Conservation (phyloP, 495 filamentous ascomycete species). For the Glarea lozoyensis region DNA sequence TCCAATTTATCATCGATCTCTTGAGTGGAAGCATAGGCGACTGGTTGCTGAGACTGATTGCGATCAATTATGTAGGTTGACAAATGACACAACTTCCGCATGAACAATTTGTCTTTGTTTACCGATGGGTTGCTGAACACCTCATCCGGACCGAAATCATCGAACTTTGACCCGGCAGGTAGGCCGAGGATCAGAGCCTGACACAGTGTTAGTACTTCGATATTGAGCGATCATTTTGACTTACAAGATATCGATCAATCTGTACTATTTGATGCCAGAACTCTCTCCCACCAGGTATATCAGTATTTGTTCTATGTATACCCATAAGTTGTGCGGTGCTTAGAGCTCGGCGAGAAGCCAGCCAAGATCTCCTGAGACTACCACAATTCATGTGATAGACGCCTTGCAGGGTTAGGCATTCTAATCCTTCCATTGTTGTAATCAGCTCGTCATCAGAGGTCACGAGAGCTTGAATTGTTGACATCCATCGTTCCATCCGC, state of each 20-base stretch:
- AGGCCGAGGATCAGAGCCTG: slow-evolving; percentile 31
- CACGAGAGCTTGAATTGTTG: slow-evolving; percentile 29
- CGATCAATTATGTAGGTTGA: slow-evolving; percentile 32
- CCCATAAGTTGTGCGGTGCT: slow-evolving; percentile 37
- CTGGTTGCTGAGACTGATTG: slow-evolving; percentile 19
- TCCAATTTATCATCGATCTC: slow-evolving; percentile 35
- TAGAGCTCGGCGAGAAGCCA: slow-evolving; percentile 31
- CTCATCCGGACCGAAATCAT: slow-evolving; percentile 25
- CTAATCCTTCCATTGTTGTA: slow-evolving; percentile 34
- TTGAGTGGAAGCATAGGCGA: slow-evolving; percentile 25
- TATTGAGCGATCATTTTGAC: not conserved
- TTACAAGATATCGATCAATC: slow-evolving; percentile 19
- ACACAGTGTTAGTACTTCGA: slow-evolving; percentile 5
- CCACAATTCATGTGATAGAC: slow-evolving; percentile 35
- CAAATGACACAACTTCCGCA: slow-evolving; percentile 19
- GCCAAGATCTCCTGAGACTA: slow-evolving; percentile 36
- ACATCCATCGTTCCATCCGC: slow-evolving; percentile 27
- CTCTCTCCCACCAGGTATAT: slow-evolving; percentile 6
- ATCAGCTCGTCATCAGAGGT: slow-evolving; percentile 42
- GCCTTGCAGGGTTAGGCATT: slow-evolving; percentile 29
- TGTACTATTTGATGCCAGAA: slow-evolving; percentile 18
- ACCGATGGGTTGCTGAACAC: slow-evolving; percentile 16
- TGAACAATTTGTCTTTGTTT: slow-evolving; percentile 11
- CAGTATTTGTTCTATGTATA: slow-evolving; percentile 20
- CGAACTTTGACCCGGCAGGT: slow-evolving; percentile 26